Evolutionary conservation across 2,329 filamentous ascomycete genomes (phyloP).

Genomic region (Diaporthe batatas): DNA sequence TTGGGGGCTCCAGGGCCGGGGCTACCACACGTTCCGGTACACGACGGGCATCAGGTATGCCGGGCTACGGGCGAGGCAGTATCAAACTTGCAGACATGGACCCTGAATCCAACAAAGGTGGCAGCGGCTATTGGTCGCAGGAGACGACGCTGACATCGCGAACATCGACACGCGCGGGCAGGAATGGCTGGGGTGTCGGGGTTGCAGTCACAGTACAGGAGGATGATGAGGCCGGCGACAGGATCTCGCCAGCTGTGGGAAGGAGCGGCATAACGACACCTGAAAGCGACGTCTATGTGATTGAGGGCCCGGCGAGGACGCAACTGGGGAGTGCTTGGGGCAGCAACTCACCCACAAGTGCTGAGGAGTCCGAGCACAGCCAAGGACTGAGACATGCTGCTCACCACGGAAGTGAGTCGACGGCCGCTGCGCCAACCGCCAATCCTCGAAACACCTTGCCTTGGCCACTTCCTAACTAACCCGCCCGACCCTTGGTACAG

Average conservation of each 20-base stretch:
- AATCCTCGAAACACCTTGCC: background rate
- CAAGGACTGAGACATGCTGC: conserved; percentile 42
- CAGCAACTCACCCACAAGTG: conserved; percentile 46
- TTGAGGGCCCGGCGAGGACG: conserved; percentile 49
- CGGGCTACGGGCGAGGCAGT: conserved; percentile 54
- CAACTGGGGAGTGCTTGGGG: conserved; percentile 31
- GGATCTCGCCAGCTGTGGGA: conserved; percentile 39
- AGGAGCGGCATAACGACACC: conserved; percentile 44
- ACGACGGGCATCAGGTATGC: conserved; percentile 46
- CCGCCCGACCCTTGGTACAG: background rate
- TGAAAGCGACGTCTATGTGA: conserved; percentile 55
- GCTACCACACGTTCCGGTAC: background rate
- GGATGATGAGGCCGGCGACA: conserved; percentile 39
- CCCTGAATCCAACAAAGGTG: conserved; percentile 35
- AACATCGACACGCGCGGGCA: conserved; percentile 3
- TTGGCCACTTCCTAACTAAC: conserved; percentile 1
- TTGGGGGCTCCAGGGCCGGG: conserved; percentile 28
- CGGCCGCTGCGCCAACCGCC: conserved; percentile 2
- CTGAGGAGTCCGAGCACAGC: conserved; percentile 44
- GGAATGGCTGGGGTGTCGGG: conserved; percentile 7
- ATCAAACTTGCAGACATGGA: conserved; percentile 55
- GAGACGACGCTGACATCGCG: conserved; percentile 24
- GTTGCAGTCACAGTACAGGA: conserved; percentile 44
- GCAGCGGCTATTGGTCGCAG: conserved; percentile 22
- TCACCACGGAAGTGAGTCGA: conserved; percentile 10